A percentile compares a stretch with the other conserved stretches of the same genome.
phyloP scores from a whole-genome alignment of 495 filamentous ascomycete species.

The Astrothelium subdiscretum region DNA sequence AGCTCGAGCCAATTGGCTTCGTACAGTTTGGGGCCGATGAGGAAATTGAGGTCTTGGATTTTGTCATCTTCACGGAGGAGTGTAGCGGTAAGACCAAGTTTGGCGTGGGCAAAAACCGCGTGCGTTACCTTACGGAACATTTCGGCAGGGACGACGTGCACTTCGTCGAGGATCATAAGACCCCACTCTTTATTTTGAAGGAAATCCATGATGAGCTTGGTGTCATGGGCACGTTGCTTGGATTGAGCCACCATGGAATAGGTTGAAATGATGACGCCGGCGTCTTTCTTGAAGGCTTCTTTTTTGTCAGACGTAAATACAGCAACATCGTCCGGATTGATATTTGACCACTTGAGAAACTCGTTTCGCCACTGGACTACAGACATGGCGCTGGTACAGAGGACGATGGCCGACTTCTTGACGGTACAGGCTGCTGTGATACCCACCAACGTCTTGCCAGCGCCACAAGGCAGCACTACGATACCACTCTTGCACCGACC shows the following conservation, averaged over 20 bases:
- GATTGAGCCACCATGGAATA: constrained; percentile 97
- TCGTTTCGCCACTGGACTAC: constrained; percentile 95
- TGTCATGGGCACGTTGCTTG: constrained; percentile 74
- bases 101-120: constrained; percentile 83
- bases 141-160: constrained; percentile 92
- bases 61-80: constrained; percentile 95
- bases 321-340: constrained; percentile 83
- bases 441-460: constrained; percentile 92
- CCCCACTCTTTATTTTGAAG: constrained; percentile 89
- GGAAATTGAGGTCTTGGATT: constrained; percentile 91
- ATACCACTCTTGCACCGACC: constrained; percentile 93
- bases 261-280: constrained; percentile 92
- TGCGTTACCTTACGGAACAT: constrained; percentile 93
- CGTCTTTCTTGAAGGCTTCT: constrained; percentile 73
- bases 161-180: constrained; percentile 93
- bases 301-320: constrained; percentile 95
- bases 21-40: constrained; percentile 95
- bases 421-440: constrained; percentile 96
- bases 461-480: constrained; percentile 93
- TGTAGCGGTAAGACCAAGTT: constrained; percentile 93
- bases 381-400: constrained; percentile 96
- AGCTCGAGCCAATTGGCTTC: constrained; percentile 99
- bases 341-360: constrained; percentile 96
- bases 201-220: constrained; percentile 97
- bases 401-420: constrained; percentile 87